Conservation (phyloP, 1,284 basidiomycete species). For the Hypsizygus ulmarius region DNA sequence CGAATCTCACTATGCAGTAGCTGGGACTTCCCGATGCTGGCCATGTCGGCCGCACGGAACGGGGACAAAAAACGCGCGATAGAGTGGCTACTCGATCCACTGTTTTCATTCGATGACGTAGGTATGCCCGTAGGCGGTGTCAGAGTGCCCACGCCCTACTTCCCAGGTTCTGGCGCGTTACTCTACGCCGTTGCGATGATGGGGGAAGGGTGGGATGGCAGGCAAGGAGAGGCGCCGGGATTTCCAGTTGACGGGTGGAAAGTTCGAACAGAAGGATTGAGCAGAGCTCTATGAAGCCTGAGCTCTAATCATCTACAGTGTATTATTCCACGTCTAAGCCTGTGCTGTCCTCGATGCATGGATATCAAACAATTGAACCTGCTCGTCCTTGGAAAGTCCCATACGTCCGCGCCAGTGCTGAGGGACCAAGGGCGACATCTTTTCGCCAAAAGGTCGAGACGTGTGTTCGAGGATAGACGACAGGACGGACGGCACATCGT, state of each 20-base stretch:
- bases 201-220: conserved; percentile 56
- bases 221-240: conserved; percentile 39
- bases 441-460: conserved; percentile 26
- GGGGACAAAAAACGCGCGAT: conserved; percentile 48
- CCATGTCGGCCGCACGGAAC: conserved; percentile 58
- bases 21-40: conserved; percentile 64
- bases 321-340: neutral
- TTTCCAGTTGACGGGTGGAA: conserved; percentile 49
- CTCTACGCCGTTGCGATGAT: conserved; percentile 56
- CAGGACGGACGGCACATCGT: conserved; percentile 55
- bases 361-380: conserved; percentile 39
- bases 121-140: conserved; percentile 61
- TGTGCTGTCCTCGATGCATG: neutral
- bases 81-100: conserved; percentile 52
- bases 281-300: conserved; percentile 32
- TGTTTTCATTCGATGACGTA: conserved; percentile 57
- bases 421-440: conserved; percentile 38
- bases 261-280: conserved; percentile 44
- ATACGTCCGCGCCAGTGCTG: conserved; percentile 74
- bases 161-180: conserved; percentile 53
- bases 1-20: conserved; percentile 26
- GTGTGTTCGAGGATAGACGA: conserved; percentile 43
- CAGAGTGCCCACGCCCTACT: conserved; percentile 59
- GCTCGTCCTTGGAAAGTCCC: conserved; percentile 64
- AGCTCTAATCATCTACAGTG: neutral